Percentiles rank a stretch among this genome's conserved stretches.
Evolutionary conservation across 192 early-diverging fungal genomes (phyloP).

Genomic region (Entomortierella parvispora): DNA sequence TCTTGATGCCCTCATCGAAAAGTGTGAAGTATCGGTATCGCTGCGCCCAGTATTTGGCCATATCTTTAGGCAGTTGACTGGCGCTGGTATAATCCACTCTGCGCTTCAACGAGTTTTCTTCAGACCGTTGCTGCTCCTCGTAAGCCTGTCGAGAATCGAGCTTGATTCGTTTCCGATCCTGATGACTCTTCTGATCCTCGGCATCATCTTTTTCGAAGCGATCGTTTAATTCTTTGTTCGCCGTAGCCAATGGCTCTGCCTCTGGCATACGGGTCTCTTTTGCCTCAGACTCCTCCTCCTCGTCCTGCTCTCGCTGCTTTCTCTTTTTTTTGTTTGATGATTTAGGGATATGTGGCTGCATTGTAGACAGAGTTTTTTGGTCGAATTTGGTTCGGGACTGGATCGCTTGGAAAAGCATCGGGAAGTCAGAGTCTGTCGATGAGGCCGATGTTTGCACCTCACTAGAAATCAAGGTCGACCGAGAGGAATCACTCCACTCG

Average conservation of each 20-base stretch:
- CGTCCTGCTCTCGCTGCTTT: background rate
- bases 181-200: background rate
- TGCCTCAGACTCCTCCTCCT: background rate
- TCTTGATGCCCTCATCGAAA: constrained; percentile 86
- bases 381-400: constrained; percentile 25
- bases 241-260: background rate
- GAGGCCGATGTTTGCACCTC: too few species aligned
- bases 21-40: constrained; percentile 84
- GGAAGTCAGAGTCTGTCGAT: background rate
- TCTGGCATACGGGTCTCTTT: background rate
- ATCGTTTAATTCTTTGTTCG: background rate
- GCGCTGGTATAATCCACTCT: constrained; percentile 14
- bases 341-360: constrained; percentile 16
- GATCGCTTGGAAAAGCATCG: constrained; percentile 21
- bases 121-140: constrained; percentile 17
- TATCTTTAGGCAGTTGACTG: constrained; percentile 22
- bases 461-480: too few species aligned
- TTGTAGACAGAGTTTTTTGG: constrained; percentile 5
- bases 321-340: constrained; percentile 23
- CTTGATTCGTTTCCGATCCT: constrained; percentile 26
- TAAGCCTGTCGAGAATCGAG: constrained; percentile 24
- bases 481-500: too few species aligned
- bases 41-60: constrained; percentile 80
- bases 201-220: background rate
- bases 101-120: constrained; percentile 7